Conservation (phyloP, 2,329 filamentous ascomycete genomes). For the Aschersonia sp. region DNA sequence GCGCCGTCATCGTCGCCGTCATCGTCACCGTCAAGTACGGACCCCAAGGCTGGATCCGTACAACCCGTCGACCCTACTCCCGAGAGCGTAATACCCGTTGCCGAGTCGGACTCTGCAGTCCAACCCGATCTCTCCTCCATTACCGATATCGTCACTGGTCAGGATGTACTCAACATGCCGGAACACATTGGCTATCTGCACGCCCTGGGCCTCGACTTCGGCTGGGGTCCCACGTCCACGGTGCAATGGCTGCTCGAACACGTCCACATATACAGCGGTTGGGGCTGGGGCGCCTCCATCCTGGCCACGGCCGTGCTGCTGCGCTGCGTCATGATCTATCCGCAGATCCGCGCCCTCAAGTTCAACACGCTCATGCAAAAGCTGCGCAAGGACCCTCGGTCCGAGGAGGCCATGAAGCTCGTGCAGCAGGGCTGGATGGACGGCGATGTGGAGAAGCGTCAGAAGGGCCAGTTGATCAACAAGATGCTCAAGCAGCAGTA, state of each 20-base stretch:
- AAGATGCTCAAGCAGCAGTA: conserved; percentile 22
- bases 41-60: conserved; percentile 5
- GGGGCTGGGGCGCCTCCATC: conserved; percentile 76
- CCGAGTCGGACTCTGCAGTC: conserved; percentile 7
- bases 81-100: conserved; percentile 5
- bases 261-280: conserved; percentile 57
- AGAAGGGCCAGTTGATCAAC: conserved; percentile 18
- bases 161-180: conserved; percentile 43
- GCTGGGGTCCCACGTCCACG: conserved; percentile 60
- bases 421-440: conserved; percentile 27
- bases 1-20: too few species aligned
- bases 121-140: conserved; percentile 20
- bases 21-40: background rate
- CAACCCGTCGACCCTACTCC: conserved; percentile 4
- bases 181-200: conserved; percentile 73
- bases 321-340: conserved; percentile 50
- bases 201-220: conserved; percentile 72
- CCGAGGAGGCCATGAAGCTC: conserved; percentile 29
- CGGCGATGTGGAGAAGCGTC: conserved; percentile 28
- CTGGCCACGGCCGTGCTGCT: conserved; percentile 47
- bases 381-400: conserved; percentile 38
- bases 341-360: conserved; percentile 26
- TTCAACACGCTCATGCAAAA: conserved; percentile 42
- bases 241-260: conserved; percentile 72
- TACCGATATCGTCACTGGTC: conserved; percentile 19